Base-by-base conservation (phyloP, 148 eudicot species). In the Dianthus caryophyllus region DNA sequence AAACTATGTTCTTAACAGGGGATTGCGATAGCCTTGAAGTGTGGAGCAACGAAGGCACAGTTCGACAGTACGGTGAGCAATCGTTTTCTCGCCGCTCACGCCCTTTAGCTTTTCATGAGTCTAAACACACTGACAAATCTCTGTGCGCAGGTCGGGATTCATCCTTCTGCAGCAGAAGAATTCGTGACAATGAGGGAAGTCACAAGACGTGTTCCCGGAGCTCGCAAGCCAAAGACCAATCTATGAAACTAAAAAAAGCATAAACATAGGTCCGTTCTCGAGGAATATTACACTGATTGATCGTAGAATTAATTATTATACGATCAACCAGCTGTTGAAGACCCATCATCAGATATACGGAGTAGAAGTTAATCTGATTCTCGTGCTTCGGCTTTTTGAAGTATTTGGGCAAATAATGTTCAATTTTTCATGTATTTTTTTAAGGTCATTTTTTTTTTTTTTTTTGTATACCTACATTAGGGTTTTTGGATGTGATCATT, bases 21-120 rank as follows among this genome's bases (percentile, higher is more conserved):
- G 67, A 90, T 94, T 75, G 97, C 99, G 55, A 58, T 94, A 73
- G 99, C 97, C n/a, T 74, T 94, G 62, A 90, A 94, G 80, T 94
- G 97, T 79, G 99, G 97, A 73, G 99, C 99, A 69, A 94, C 99
- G 18, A 94, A 94, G 82, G 90, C 88, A 63, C 96, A 88, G 47
- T 94, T 94, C 71, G 99, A 94, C 71, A 88, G 91, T 78, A 94
- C 97, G 77, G 99, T 94, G 60, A 84, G 88, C 54, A 13, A 25
- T 64, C 52, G 18, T 64, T 67, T 9, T 69, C 33, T 71, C 31
- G 64, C 13, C 46, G 17, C 29, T 66, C 29, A 43, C 31, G 17
- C 30, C 30, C 57, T 49, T 66, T 8, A n/a, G 27, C 27, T 66
- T 33, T 27, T 30, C 10, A 4, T 14, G 2, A 30, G 27, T 30